phyloP scores from a whole-genome alignment of 2,329 filamentous ascomycete genomes.

The Paraphaeosphaeria sporulosa region DNA sequence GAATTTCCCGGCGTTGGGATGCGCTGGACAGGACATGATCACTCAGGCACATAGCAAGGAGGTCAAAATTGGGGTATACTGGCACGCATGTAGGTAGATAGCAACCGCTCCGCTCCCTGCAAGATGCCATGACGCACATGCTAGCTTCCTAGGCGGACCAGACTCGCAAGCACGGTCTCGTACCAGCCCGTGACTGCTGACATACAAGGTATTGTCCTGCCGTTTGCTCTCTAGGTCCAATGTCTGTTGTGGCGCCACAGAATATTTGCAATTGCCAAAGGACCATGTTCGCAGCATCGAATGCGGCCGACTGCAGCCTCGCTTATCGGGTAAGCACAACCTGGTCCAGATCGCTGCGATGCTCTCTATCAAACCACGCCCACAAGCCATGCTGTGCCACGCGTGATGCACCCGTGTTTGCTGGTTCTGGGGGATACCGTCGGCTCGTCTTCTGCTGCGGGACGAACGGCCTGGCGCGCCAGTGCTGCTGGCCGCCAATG shows the following conservation, averaged over 20 bases:
- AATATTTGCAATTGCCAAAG: not conserved
- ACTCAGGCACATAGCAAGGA: not conserved
- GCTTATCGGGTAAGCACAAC: slow-evolving; percentile 7
- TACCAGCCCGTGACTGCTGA: not conserved
- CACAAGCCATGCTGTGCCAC: too few species aligned
- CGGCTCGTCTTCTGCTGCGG: not conserved
- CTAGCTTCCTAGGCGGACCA: not conserved
- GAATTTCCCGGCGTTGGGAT: too few species aligned
- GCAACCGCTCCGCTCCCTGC: not conserved
- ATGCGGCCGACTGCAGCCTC: slow-evolving; percentile 3
- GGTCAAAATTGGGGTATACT: not conserved
- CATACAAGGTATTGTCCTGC: not conserved
- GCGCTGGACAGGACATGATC: not conserved
- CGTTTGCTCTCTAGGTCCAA: too few species aligned
- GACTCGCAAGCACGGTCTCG: not conserved
- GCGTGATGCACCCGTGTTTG: not conserved
- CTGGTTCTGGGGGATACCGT: not conserved
- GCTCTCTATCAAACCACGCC: not conserved
- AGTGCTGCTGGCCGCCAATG: slow-evolving; percentile 4
- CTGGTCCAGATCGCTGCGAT: not conserved
- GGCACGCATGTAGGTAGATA: too few species aligned
- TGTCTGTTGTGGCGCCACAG: too few species aligned
- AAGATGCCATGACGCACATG: not conserved
- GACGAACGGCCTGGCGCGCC: not conserved
- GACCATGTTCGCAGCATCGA: not conserved